Base-by-base conservation (phyloP, 257 asterid genomes). In the Anisodus tanguticus region DNA sequence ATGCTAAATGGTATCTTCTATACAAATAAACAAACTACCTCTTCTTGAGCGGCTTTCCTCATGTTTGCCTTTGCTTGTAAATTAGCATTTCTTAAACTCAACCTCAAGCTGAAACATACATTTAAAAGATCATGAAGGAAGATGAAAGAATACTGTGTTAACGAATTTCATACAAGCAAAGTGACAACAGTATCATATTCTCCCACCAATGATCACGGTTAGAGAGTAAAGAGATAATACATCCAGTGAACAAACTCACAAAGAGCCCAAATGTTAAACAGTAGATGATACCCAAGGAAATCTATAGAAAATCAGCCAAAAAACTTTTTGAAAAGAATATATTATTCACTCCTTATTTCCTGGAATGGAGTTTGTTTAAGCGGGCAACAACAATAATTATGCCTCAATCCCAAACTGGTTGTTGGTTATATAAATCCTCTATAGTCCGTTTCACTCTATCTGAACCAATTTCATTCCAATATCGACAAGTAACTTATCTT, bases 41-140 rank as follows among this genome's bases (percentile, higher is more conserved):
- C 98, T 85, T 91, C 89, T 88, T 92, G 94, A 76, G 97, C 97
- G 87, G 97, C 87, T 90, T 91, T 92, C 90, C 87, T 93, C 92
- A 92, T 87, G 84, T 96, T 96, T 57, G 85, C 92, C 92, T 94
- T 96, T 13, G 99, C 98, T 94, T 92, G 95, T 88, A 96, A 84
- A 90, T 94, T 94, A 35, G 98, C 97, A 35, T 90, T 90, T 90
- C 99, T 92, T 84, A 94, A 85, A 85, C 91, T 91, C 85, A 66
- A 26, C 85, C 97, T 84, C 95, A 91, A 86, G 86, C 99, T 96
- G 82, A 83, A 88, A 19, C 17, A 79, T 78, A 63, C 49, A 83
- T 83, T 16, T 31, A 63, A 62, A 16, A 53, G 5, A 47, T 53
- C 53, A 35, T 10, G 31, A 43, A 79, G 4, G 10, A 54, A 80